Evolutionary conservation across 129 eudicot genomes (phyloP), one percentile per base, ranked within the genome.

Genomic region (Arctium minus): DNA sequence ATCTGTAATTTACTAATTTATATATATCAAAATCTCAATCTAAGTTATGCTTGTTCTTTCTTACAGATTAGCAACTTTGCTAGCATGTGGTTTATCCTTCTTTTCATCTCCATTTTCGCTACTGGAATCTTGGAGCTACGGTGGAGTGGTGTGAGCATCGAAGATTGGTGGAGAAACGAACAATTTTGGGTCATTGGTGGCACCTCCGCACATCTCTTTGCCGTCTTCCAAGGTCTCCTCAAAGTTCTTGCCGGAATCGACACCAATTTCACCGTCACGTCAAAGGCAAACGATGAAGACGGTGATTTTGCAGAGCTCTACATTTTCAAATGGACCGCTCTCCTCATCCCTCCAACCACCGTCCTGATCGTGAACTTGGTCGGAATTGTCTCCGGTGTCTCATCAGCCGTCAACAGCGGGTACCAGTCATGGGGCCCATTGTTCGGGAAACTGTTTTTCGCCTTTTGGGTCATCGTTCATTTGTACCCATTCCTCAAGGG

Each of bases 181-280:
- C 96, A 91, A 37, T 91, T 91, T 69, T 91, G 96, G 93, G 96
- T 91, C 32, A 91, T 91, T 11, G 96, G 96, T 60, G 96, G 96
- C 6, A 87, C 89, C 13, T 89, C 96, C 1, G 90, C 96, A 1
- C 96, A 91, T 84, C 90, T 91, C 42, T 87, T 89, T 62, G 96
- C 93, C 12, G 89, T 91, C 39, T 87, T 91, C 86, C 96, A 89
- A 78, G 92, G 96, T 74, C 88, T 91, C 12, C 84, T 91, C 12
- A 91, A 86, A 83, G 96, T 91, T 36, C 82, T 91, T 8, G 93
- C 93, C 3, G 93, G 96, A n/a, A 85, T 91, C 71, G 87, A 88
- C 70, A 91, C 96, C 32, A 91, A 89, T 33, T 88, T 91, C 80
- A 91, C 93, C 0, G 92, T 91, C 44, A 89, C 90, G 3, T 91